A percentile compares a stretch with the other conserved stretches of the same genome.
phyloP scores from a whole-genome alignment of 2,329 filamentous ascomycete species.

The Claviceps cyperi region DNA sequence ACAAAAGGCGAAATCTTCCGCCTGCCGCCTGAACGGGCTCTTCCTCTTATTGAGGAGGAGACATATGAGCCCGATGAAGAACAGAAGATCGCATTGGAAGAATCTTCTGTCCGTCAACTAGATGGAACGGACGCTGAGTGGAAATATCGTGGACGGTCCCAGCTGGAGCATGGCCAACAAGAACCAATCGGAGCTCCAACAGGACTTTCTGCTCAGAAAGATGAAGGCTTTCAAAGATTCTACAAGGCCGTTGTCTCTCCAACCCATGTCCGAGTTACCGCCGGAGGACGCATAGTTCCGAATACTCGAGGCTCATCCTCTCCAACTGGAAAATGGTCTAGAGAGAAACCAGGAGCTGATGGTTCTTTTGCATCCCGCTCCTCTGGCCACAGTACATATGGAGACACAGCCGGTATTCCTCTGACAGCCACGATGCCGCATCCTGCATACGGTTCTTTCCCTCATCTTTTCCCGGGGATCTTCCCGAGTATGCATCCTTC shows the following conservation, averaged over 20 bases:
- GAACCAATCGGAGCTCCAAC: conserved; percentile 40
- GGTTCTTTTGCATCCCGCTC: conserved; percentile 7
- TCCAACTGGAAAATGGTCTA: conserved; percentile 35
- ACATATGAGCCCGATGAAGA: conserved; percentile 7
- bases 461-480: conserved; percentile 19
- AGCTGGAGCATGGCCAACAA: conserved; percentile 25
- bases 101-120: conserved; percentile 15
- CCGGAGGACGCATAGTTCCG: conserved; percentile 51
- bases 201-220: conserved; percentile 38
- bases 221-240: conserved; percentile 53
- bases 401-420: conserved; percentile 4
- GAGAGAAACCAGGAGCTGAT: conserved; percentile 22
- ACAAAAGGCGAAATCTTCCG: conserved; percentile 19
- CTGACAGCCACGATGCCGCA: conserved; percentile 10
- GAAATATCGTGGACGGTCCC: conserved; percentile 31
- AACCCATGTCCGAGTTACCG: conserved; percentile 52
- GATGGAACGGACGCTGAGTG: conserved; percentile 28
- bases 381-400: conserved; percentile 8
- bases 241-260: conserved; percentile 55
- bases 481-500: conserved; percentile 16
- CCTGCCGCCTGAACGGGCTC: conserved; percentile 11
- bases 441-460: conserved; percentile 15
- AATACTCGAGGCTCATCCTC: conserved; percentile 42
- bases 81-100: conserved; percentile 4
- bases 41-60: conserved; percentile 20